Conservation (phyloP, 2,329 filamentous ascomycete genomes). For the Neodidymelliopsis sp. region DNA sequence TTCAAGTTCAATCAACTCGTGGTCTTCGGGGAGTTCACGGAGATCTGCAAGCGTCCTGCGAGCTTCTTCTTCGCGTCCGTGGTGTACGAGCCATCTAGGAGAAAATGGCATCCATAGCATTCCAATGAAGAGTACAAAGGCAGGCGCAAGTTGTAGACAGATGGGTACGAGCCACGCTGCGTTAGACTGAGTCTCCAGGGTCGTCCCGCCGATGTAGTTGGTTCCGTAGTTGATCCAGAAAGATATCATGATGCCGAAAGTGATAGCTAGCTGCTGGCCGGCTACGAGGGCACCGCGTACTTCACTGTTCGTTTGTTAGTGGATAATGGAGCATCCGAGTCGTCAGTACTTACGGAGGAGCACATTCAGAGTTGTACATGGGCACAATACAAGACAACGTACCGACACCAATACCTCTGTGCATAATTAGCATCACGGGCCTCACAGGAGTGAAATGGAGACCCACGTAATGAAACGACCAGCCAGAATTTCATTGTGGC, state of each 20-base stretch:
- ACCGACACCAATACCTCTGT: slow-evolving; percentile 69
- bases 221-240: slow-evolving; percentile 49
- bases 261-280: slow-evolving; percentile 68
- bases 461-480: slow-evolving; percentile 72
- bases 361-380: slow-evolving; percentile 55
- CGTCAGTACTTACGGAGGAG: slow-evolving; percentile 56
- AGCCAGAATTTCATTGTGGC: slow-evolving; percentile 68
- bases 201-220: slow-evolving; percentile 64
- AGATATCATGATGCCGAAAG: slow-evolving; percentile 54
- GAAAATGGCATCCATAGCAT: slow-evolving; percentile 84
- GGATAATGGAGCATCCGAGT: not conserved
- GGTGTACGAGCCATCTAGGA: slow-evolving; percentile 77
- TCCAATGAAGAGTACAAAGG: slow-evolving; percentile 69
- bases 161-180: slow-evolving; percentile 78
- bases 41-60: slow-evolving; percentile 68
- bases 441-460: not conserved
- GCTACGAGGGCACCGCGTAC: slow-evolving; percentile 71
- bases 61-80: slow-evolving; percentile 73
- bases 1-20: slow-evolving; percentile 76
- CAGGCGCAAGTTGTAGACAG: slow-evolving; percentile 73
- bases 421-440: slow-evolving; percentile 30
- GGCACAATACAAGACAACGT: slow-evolving; percentile 72
- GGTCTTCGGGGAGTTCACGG: slow-evolving; percentile 66
- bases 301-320: slow-evolving; percentile 59
- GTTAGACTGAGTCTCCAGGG: slow-evolving; percentile 63